phyloP scores from a whole-genome alignment of 2,329 filamentous ascomycete species.

The Orbilia ellipsospora region DNA sequence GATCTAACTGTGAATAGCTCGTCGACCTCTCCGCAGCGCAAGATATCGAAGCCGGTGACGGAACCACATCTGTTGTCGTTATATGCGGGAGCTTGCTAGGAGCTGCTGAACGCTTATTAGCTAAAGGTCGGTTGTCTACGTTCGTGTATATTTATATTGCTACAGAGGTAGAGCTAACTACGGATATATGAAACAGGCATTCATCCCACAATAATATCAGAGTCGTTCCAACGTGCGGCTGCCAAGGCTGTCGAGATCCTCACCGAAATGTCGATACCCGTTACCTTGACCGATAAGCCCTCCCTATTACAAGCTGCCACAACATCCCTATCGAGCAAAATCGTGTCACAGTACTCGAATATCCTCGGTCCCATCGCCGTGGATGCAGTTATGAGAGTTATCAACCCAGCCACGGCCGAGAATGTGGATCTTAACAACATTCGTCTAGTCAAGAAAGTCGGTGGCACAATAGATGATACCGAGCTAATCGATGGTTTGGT shows the following conservation, averaged over 20 bases:
- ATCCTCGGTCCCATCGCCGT: slow-evolving; percentile 97
- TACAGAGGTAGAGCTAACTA: not conserved
- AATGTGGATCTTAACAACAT: slow-evolving; percentile 98
- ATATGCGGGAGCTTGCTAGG: slow-evolving; percentile 95
- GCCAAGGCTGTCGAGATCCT: slow-evolving; percentile 88
- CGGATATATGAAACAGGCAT: slow-evolving; percentile 67
- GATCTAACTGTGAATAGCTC: slow-evolving; percentile 64
- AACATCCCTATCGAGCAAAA: slow-evolving; percentile 97
- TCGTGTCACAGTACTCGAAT: slow-evolving; percentile 96
- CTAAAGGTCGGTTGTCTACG: slow-evolving; percentile 72
- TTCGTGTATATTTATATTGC: not conserved
- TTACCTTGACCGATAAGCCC: slow-evolving; percentile 85
- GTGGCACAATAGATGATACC: slow-evolving; percentile 97
- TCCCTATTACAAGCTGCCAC: slow-evolving; percentile 96
- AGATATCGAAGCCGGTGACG: slow-evolving; percentile 97
- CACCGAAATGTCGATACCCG: slow-evolving; percentile 94
- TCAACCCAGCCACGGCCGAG: slow-evolving; percentile 93
- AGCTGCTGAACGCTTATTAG: slow-evolving; percentile 88
- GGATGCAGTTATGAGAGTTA: slow-evolving; percentile 93
- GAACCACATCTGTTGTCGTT: slow-evolving; percentile 97
- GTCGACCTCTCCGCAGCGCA: slow-evolving; percentile 97
- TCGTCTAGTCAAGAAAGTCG: slow-evolving; percentile 95
- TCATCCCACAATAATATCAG: slow-evolving; percentile 96
- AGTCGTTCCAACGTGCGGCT: slow-evolving; percentile 95
- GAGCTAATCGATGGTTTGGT: slow-evolving; percentile 96